These are phyloP conservation scores for Pseudocercospora cruenta DNA, from an alignment of 2,329 filamentous ascomycete species.

Conservation along the genomic window DNA sequence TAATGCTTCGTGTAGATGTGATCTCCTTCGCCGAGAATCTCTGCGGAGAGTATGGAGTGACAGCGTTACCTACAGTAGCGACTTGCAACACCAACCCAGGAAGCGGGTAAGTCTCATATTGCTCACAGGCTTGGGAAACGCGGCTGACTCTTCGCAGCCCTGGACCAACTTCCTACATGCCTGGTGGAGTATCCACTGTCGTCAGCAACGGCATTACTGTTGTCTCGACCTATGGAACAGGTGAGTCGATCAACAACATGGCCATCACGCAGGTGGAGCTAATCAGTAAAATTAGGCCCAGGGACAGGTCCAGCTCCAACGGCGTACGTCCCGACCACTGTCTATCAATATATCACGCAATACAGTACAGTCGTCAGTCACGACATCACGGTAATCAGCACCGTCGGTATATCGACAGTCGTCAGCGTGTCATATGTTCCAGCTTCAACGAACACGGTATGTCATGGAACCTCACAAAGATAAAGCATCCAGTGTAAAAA, in stretches of 20 bases:
- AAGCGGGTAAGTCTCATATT: constrained; percentile 16
- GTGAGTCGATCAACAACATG: too few relatives aligned
- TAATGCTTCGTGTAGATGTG: background rate
- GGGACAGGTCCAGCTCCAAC: constrained; percentile 19
- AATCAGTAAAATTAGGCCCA: background rate
- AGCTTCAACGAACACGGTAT: constrained; percentile 8
- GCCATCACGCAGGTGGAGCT: too few relatives aligned
- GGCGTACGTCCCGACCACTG: constrained; percentile 27
- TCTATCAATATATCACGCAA: constrained; percentile 32
- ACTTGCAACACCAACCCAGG: constrained; percentile 1
- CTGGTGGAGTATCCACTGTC: too few relatives aligned
- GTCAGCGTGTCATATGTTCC: constrained; percentile 30
- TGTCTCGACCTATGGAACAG: too few relatives aligned
- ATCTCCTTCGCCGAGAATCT: background rate
- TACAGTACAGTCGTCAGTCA: constrained; percentile 33
- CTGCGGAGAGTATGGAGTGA: constrained; percentile 12
- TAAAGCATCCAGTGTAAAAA: background rate
- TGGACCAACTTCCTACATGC: background rate
- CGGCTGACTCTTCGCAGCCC: background rate
- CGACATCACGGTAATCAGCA: constrained; percentile 35
- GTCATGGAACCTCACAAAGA: background rate
- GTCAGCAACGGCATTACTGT: too few relatives aligned
- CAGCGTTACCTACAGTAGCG: background rate
- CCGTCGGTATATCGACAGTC: constrained; percentile 18
- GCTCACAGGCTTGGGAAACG: background rate